Evolutionary conservation across 2,329 filamentous ascomycete genomes (phyloP).

Genomic region (Metarhizium brunneum): DNA sequence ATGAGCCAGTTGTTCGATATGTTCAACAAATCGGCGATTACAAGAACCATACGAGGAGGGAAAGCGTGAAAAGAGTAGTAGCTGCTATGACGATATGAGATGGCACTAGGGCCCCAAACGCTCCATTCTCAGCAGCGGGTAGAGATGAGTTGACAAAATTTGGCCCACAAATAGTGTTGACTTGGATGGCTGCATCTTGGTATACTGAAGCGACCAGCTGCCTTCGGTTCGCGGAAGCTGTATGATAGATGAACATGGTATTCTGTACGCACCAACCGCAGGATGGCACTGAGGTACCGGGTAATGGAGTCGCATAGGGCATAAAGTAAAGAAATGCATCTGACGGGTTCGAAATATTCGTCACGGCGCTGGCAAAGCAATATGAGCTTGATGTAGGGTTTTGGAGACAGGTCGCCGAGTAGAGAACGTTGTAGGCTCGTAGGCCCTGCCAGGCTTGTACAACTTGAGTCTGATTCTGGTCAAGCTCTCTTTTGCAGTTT

Average conservation of each 20-base stretch:
- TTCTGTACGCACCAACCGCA: constrained; percentile 70
- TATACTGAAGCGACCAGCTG: constrained; percentile 65
- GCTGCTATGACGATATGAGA: constrained; percentile 7
- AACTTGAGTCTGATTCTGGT: constrained; percentile 58
- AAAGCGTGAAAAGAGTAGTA: constrained; percentile 8
- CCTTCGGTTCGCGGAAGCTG: constrained; percentile 54
- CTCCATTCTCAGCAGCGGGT: constrained; percentile 22
- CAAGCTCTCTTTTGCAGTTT: constrained; percentile 66
- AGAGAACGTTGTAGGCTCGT: constrained; percentile 66
- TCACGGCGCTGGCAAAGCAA: constrained; percentile 76
- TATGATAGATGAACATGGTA: constrained; percentile 74
- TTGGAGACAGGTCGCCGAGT: constrained; percentile 70
- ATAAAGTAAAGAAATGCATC: constrained; percentile 81
- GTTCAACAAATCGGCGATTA: constrained; percentile 4
- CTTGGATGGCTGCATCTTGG: constrained; percentile 56
- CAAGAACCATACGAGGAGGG: constrained; percentile 11
- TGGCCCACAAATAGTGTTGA: constrained; percentile 58
- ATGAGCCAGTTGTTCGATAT: background rate
- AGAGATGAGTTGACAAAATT: constrained; percentile 49
- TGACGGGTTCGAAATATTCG: constrained; percentile 59
- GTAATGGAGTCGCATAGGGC: constrained; percentile 65
- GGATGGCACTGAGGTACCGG: constrained; percentile 55
- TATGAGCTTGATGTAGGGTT: constrained; percentile 58
- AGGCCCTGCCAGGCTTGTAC: constrained; percentile 68
- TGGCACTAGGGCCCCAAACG: constrained; percentile 8